Percentiles rank a stretch among this genome's conserved stretches.
These are phyloP conservation scores for Leccinum fibrillosum DNA, from an alignment of 768 basidiomycete species.

Conservation along the genomic window DNA sequence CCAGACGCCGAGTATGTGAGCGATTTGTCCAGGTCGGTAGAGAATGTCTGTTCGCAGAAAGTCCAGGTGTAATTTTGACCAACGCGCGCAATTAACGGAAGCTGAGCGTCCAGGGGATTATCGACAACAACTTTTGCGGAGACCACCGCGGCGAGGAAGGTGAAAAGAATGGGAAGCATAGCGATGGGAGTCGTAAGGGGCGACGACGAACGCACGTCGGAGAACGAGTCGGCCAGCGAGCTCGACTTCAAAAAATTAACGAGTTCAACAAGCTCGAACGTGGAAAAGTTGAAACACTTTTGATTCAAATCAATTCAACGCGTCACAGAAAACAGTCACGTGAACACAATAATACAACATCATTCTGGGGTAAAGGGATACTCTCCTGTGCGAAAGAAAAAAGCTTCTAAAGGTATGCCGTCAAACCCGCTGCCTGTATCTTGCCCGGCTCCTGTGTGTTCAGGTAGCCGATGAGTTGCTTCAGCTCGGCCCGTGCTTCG, in stretches of 20 bases:
- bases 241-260: slow-evolving; percentile 32
- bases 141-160: slow-evolving; percentile 38
- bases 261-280: slow-evolving; percentile 5
- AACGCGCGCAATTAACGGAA: slow-evolving; percentile 74
- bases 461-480: slow-evolving; percentile 68
- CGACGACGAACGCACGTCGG: slow-evolving; percentile 35
- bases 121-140: slow-evolving; percentile 49
- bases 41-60: slow-evolving; percentile 65
- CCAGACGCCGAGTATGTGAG: slow-evolving; percentile 50
- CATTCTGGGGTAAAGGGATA: not conserved
- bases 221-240: slow-evolving; percentile 60
- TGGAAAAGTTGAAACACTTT: slow-evolving; percentile 6
- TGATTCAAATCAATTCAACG: not conserved
- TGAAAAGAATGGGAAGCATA: slow-evolving; percentile 66
- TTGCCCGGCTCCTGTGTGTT: slow-evolving; percentile 73
- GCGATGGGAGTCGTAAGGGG: slow-evolving; percentile 50
- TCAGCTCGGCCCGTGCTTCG: slow-evolving; percentile 72
- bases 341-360: slow-evolving; percentile 14
- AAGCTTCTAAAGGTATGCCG: slow-evolving; percentile 45
- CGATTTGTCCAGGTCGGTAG: slow-evolving; percentile 39
- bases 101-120: slow-evolving; percentile 67
- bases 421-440: slow-evolving; percentile 77
- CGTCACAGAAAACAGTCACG: slow-evolving; percentile 26
- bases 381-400: not conserved
- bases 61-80: slow-evolving; percentile 66